phyloP scores from a whole-genome alignment of 257 asterid species.

The Ilex asprella region DNA sequence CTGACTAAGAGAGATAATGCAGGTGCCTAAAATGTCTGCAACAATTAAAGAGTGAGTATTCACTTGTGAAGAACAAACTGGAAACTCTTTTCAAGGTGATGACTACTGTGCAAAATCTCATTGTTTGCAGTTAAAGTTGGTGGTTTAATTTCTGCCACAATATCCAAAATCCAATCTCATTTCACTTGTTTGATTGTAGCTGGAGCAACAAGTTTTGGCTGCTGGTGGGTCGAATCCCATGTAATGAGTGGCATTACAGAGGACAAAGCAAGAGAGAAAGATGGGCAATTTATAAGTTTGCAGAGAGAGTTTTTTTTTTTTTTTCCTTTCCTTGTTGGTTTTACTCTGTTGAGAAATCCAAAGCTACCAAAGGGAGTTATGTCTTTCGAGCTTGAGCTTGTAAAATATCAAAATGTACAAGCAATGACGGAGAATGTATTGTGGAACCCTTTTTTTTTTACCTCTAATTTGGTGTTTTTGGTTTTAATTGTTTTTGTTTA shows the following conservation, averaged over 20 bases:
- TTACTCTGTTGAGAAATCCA: not conserved
- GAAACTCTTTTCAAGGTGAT: conserved; percentile 67
- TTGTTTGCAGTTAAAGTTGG: not conserved
- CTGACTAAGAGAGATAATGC: conserved; percentile 9
- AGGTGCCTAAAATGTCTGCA: conserved; percentile 74
- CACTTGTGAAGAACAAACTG: conserved; percentile 62
- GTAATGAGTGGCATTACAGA: conserved; percentile 7
- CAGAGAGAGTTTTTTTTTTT: not conserved
- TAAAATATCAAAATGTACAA: not conserved
- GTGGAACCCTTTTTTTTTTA: not conserved
- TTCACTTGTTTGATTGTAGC: conserved; percentile 9
- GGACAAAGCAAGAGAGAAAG: too few species aligned
- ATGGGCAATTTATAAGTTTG: too few species aligned
- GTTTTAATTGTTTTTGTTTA: too few species aligned
- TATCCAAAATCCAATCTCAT: too few species aligned
- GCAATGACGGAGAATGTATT: conserved; percentile 7
- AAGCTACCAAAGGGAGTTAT: conserved; percentile 4
- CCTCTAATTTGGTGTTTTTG: too few species aligned
- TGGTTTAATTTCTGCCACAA: too few species aligned
- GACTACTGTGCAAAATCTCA: not conserved
- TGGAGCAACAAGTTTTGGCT: conserved; percentile 32
- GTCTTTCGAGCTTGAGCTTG: conserved; percentile 7
- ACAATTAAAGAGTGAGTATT: conserved; percentile 53
- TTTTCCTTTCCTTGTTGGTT: not conserved
- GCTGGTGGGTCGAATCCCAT: conserved; percentile 34